Evolutionary conservation across 176 grass and related monocot species (phyloP).

Genomic region (Oryza australiensis): DNA sequence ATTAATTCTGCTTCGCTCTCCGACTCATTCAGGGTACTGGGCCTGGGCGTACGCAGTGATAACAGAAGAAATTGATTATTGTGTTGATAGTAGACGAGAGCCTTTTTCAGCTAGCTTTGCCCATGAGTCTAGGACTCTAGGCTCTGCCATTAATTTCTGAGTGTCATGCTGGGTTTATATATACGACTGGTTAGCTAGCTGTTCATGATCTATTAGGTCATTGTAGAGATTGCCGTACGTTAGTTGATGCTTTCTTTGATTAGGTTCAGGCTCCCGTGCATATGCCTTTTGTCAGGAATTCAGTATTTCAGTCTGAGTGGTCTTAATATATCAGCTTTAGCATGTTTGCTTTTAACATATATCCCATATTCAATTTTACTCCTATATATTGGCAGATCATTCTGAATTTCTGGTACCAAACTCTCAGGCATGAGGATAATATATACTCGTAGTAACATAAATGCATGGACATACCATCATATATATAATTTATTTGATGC

Average conservation of each 20-base stretch:
- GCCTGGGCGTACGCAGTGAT: not conserved
- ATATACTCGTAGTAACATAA: not conserved
- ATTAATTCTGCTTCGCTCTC: not conserved
- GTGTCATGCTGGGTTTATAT: constrained; percentile 7
- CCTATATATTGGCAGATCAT: not conserved
- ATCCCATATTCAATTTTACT: constrained; percentile 5
- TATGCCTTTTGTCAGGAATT: constrained; percentile 13
- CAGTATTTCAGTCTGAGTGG: not conserved
- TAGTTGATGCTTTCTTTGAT: constrained; percentile 17
- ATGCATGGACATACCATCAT: not conserved
- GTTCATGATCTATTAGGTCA: not conserved
- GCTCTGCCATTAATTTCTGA: constrained; percentile 29
- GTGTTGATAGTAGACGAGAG: not conserved
- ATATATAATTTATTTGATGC: not conserved
- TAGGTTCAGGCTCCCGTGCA: not conserved
- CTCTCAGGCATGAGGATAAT: not conserved
- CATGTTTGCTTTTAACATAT: constrained; percentile 2
- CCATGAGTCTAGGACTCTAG: constrained; percentile 2
- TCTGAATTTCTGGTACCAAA: not conserved
- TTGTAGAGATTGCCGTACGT: constrained; percentile 14
- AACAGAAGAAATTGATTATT: not conserved
- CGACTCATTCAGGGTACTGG: not conserved
- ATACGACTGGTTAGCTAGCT: not conserved
- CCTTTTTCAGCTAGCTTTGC: not conserved
- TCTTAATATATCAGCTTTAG: constrained; percentile 5